Percentiles rank a stretch among this genome's conserved stretches.
Evolutionary conservation across 108 stramenopile species (phyloP).

Genomic region (Skeletonema tropicum): DNA sequence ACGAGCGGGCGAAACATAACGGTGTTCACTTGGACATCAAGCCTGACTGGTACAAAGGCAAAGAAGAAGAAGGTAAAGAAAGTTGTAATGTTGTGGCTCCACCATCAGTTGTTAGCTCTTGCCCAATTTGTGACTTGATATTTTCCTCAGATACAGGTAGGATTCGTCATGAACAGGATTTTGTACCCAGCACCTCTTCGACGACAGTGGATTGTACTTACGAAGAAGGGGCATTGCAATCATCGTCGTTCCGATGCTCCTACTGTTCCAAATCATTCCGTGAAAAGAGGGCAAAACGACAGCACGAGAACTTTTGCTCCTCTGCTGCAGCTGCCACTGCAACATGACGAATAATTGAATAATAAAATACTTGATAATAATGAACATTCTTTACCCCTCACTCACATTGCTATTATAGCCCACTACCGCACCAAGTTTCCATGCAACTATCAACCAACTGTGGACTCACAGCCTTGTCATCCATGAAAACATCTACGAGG

Average conservation of each 20-base stretch:
- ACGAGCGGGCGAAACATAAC: constrained; percentile 72
- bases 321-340: neutral
- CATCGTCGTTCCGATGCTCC: constrained; percentile 38
- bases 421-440: neutral
- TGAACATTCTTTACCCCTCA: neutral
- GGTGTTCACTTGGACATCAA: constrained; percentile 63
- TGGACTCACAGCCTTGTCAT: neutral
- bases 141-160: neutral
- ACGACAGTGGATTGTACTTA: too few relatives aligned
- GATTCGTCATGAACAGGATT: constrained; percentile 11
- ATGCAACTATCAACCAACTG: constrained; percentile 1
- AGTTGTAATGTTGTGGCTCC: neutral
- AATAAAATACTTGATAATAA: neutral
- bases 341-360: neutral
- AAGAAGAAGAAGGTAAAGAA: too few relatives aligned
- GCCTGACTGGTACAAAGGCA: constrained; percentile 69
- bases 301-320: constrained; percentile 76
- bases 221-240: neutral
- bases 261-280: constrained; percentile 58
- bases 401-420: neutral
- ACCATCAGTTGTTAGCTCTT: neutral
- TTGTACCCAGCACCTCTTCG: constrained; percentile 10
- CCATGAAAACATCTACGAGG: neutral
- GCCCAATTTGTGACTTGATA: neutral
- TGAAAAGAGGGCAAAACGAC: constrained; percentile 54